Evolutionary conservation across 495 filamentous ascomycete genomes (phyloP).

Genomic region (Viridothelium virens): DNA sequence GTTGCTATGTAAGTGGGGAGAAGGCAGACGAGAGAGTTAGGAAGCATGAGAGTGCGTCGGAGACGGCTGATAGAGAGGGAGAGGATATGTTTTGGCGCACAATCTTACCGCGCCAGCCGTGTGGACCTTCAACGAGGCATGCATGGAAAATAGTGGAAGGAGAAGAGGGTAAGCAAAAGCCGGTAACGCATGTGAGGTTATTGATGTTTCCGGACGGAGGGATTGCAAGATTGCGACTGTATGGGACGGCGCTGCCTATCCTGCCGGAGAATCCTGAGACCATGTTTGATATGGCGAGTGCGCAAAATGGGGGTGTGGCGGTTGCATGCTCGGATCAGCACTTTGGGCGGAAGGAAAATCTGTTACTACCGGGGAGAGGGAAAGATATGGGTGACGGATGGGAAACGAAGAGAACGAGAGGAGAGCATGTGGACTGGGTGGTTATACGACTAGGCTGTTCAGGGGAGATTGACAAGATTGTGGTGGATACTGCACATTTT

Average conservation of each 20-base stretch:
- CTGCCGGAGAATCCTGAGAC: constrained; percentile 53
- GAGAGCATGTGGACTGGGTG: constrained; percentile 77
- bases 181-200: constrained; percentile 77
- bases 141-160: constrained; percentile 62
- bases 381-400: constrained; percentile 93
- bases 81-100: constrained; percentile 63
- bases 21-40: constrained; percentile 34
- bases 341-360: constrained; percentile 74
- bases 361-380: constrained; percentile 77
- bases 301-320: constrained; percentile 71
- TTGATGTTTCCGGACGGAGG: constrained; percentile 92
- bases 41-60: background rate
- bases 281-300: constrained; percentile 75
- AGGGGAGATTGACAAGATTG: constrained; percentile 60
- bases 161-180: constrained; percentile 33
- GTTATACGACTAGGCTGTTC: constrained; percentile 68
- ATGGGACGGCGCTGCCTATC: constrained; percentile 67
- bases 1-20: constrained; percentile 51
- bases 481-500: constrained; percentile 87
- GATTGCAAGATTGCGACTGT: constrained; percentile 80
- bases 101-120: constrained; percentile 61
- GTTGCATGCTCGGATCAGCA: constrained; percentile 76
- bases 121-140: constrained; percentile 68
- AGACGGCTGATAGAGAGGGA: constrained; percentile 40
- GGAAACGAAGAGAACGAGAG: constrained; percentile 78